Percentiles rank a stretch among this genome's conserved stretches.
These are phyloP conservation scores for Epichloe gansuensis DNA, from an alignment of 2,329 filamentous ascomycete genomes.

Conservation along the genomic window DNA sequence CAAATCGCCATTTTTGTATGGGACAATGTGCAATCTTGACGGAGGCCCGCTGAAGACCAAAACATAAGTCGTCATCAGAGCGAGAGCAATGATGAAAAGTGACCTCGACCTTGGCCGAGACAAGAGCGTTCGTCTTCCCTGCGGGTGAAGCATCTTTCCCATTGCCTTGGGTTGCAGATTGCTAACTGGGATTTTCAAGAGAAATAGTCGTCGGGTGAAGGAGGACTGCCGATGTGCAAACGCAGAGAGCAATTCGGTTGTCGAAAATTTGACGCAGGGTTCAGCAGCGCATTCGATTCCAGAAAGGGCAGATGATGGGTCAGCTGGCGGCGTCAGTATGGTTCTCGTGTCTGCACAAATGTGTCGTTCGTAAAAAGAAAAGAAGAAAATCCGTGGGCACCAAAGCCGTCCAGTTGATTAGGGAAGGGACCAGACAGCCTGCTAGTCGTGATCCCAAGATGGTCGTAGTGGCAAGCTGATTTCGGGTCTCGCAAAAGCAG, in stretches of 20 bases:
- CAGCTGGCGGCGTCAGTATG: background rate
- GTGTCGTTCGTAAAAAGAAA: background rate
- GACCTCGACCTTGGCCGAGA: conserved; percentile 29
- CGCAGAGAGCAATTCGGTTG: background rate
- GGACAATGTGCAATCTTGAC: conserved; percentile 23
- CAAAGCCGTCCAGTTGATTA: background rate
- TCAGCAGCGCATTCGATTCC: background rate
- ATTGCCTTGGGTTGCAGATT: conserved; percentile 5
- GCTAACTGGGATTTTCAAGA: background rate
- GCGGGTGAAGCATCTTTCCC: conserved; percentile 22
- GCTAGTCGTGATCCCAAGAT: conserved; percentile 2
- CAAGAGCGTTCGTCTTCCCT: conserved; percentile 17
- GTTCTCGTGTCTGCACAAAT: background rate
- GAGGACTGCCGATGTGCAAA: background rate
- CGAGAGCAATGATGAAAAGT: conserved; percentile 28
- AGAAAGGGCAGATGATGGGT: background rate
- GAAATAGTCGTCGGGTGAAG: background rate
- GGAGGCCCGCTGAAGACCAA: conserved; percentile 26
- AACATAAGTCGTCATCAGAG: conserved; percentile 30
- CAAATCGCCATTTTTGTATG: conserved; percentile 11
- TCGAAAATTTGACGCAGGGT: background rate
- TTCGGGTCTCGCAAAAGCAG: too few species aligned
- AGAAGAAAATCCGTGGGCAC: background rate
- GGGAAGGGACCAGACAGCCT: conserved; percentile 1
- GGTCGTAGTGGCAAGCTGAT: background rate